phyloP scores from a whole-genome alignment of 2,329 filamentous ascomycete species.

The Phialocephala subalpina region DNA sequence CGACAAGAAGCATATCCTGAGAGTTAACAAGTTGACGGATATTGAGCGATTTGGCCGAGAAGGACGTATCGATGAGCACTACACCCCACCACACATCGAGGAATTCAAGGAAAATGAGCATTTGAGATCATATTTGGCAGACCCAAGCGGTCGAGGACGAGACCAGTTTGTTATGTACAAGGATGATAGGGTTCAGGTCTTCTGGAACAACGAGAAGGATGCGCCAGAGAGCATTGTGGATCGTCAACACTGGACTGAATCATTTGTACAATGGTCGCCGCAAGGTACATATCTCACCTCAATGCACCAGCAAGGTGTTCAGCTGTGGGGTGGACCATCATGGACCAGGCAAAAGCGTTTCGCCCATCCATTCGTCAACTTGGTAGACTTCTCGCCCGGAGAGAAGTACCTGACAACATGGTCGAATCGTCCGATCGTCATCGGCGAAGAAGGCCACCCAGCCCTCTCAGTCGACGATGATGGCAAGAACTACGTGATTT shows the following conservation, averaged over 20 bases:
- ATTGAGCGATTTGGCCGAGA: constrained; percentile 96
- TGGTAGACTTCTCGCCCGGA: constrained; percentile 92
- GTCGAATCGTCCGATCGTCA: constrained; percentile 92
- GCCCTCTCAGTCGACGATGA: constrained; percentile 91
- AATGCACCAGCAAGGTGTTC: constrained; percentile 94
- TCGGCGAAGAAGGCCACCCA: constrained; percentile 87
- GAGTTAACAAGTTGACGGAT: constrained; percentile 98
- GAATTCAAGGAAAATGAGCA: constrained; percentile 94
- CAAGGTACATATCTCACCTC: constrained; percentile 93
- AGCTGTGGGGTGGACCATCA: constrained; percentile 91
- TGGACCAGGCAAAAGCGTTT: constrained; percentile 95
- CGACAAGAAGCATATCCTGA: constrained; percentile 95
- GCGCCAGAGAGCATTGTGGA: constrained; percentile 88
- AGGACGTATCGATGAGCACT: constrained; percentile 91
- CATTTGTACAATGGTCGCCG: constrained; percentile 97
- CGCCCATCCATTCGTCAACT: constrained; percentile 92
- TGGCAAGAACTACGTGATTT: constrained; percentile 99
- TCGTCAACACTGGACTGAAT: constrained; percentile 95
- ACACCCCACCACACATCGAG: constrained; percentile 81
- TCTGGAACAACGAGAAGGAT: constrained; percentile 98
- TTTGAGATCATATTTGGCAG: constrained; percentile 90
- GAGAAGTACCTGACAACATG: constrained; percentile 96
- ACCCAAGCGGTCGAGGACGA: constrained; percentile 79
- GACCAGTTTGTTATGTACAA: constrained; percentile 97
- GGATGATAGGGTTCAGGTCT: constrained; percentile 90